A percentile compares a stretch with the other conserved stretches of the same genome.
These are phyloP conservation scores for Xylariaceae sp. DNA, from an alignment of 2,329 filamentous ascomycete genomes.

Conservation along the genomic window DNA sequence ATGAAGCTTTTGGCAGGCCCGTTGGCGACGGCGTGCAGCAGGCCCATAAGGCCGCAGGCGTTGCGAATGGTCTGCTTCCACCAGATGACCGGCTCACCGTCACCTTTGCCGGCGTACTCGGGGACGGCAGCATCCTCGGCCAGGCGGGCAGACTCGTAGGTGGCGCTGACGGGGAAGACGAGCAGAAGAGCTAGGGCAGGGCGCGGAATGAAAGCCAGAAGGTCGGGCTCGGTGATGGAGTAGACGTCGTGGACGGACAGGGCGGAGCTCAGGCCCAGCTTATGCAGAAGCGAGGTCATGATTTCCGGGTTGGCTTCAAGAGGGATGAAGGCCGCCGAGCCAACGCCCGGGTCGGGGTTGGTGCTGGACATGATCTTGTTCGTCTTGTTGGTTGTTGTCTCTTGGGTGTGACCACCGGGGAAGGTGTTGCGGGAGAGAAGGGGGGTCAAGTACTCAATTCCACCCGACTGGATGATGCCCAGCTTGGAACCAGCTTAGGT, in stretches of 20 bases:
- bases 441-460: too few relatives aligned
- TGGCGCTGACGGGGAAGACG: slow-evolving; percentile 80
- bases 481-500: too few relatives aligned
- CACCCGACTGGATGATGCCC: too few relatives aligned
- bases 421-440: too few relatives aligned
- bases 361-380: slow-evolving; percentile 9
- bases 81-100: slow-evolving; percentile 78
- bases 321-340: slow-evolving; percentile 51
- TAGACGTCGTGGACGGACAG: slow-evolving; percentile 88
- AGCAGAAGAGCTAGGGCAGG: slow-evolving; percentile 86
- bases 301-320: slow-evolving; percentile 80
- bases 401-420: too few relatives aligned
- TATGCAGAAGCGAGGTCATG: slow-evolving; percentile 78
- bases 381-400: too few relatives aligned
- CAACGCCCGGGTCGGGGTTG: slow-evolving; percentile 38
- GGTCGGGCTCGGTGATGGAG: slow-evolving; percentile 79
- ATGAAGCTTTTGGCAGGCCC: slow-evolving; percentile 66
- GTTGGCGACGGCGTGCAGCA: slow-evolving; percentile 81
- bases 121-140: slow-evolving; percentile 65
- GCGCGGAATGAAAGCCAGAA: slow-evolving; percentile 83
- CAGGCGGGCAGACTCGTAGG: slow-evolving; percentile 74
- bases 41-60: slow-evolving; percentile 85
- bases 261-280: slow-evolving; percentile 75
- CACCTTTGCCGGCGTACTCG: slow-evolving; percentile 67
- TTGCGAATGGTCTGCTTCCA: slow-evolving; percentile 94